Conservation (phyloP, 768 basidiomycete genomes). For the Mycena vulgaris region DNA sequence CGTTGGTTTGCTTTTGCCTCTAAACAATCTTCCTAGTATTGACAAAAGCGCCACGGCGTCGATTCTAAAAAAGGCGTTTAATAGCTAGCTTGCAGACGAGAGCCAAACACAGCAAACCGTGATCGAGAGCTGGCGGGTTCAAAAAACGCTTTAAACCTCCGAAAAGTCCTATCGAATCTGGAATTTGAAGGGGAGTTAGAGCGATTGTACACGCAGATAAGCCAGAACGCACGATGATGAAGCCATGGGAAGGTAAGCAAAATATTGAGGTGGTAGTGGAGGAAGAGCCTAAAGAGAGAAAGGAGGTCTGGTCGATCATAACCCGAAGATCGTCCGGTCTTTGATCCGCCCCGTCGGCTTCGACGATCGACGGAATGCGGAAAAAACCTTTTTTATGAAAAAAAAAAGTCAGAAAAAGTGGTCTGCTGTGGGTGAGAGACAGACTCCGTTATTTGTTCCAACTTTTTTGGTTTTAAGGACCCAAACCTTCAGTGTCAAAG, state of each 20-base stretch:
- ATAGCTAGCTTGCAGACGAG: slow-evolving; percentile 6
- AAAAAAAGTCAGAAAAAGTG: too few relatives aligned
- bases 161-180: neutral
- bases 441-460: too few relatives aligned
- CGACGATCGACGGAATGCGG: too few relatives aligned
- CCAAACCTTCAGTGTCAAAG: too few relatives aligned
- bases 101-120: neutral
- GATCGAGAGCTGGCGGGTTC: neutral
- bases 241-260: neutral
- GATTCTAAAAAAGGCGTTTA: neutral
- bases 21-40: neutral
- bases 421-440: too few relatives aligned
- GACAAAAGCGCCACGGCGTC: neutral
- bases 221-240: slow-evolving; percentile 1
- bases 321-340: too few relatives aligned
- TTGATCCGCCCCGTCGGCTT: too few relatives aligned
- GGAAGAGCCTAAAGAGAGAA: neutral
- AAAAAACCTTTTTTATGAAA: too few relatives aligned
- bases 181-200: neutral
- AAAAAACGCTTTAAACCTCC: neutral
- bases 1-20: neutral
- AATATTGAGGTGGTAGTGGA: neutral
- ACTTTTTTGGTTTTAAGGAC: too few relatives aligned
- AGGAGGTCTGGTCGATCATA: neutral
- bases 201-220: neutral